phyloP scores from a whole-genome alignment of 139 green algal species.

The Choricystis sp. region DNA sequence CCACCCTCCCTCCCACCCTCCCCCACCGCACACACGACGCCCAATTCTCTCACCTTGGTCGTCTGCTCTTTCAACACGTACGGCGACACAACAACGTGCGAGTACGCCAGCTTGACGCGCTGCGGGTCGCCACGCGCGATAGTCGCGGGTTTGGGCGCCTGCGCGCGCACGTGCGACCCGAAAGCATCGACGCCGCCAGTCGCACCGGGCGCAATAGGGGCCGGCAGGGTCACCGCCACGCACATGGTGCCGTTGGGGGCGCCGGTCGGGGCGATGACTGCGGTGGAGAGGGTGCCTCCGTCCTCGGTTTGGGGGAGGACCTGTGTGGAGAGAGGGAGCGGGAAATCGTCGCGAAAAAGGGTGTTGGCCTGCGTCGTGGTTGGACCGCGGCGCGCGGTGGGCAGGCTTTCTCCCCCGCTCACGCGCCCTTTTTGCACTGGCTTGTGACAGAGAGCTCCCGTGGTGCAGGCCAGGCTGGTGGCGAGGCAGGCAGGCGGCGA shows the following conservation, averaged over 20 bases:
- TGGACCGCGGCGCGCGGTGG: constrained; percentile 20
- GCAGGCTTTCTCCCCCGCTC: too few species aligned
- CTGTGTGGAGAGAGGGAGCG: too few species aligned
- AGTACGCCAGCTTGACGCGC: constrained; percentile 44
- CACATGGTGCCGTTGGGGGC: constrained; percentile 21
- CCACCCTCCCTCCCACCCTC: too few species aligned
- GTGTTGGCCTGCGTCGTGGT: background rate
- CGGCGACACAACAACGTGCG: constrained; percentile 33
- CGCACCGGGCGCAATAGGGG: constrained; percentile 3
- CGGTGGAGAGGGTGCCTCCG: background rate
- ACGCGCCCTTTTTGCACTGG: too few species aligned
- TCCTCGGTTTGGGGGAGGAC: constrained; percentile 3
- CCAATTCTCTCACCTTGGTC: too few species aligned
- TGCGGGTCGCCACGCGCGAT: constrained; percentile 52
- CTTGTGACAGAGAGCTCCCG: too few species aligned
- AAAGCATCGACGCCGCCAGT: constrained; percentile 9
- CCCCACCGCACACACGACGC: too few species aligned
- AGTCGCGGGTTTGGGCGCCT: constrained; percentile 36
- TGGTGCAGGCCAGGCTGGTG: too few species aligned
- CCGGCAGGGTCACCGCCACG: constrained; percentile 16
- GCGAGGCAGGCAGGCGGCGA: too few species aligned
- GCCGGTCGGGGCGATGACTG: background rate
- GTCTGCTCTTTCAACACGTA: constrained; percentile 43
- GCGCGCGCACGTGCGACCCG: constrained; percentile 24
- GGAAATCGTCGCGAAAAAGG: constrained; percentile 29